These are phyloP conservation scores for Aegle marmelos DNA, from an alignment of 345 rosid genomes.

Conservation along the genomic window DNA sequence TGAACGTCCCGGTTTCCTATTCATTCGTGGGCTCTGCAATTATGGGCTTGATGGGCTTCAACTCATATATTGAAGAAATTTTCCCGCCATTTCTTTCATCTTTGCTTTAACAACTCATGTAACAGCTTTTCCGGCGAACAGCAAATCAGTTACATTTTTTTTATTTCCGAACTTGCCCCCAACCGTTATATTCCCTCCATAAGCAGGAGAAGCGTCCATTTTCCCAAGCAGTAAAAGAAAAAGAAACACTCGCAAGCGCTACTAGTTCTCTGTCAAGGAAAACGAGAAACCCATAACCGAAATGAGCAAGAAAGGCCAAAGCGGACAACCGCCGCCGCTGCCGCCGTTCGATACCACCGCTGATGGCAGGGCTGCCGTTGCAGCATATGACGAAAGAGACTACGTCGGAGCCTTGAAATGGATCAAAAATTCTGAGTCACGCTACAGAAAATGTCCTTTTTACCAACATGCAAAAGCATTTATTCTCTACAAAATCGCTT, in stretches of 20 bases:
- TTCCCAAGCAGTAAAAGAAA: not conserved
- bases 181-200: not conserved
- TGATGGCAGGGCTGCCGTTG: not conserved
- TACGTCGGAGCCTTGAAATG: not conserved
- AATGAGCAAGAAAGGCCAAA: not conserved
- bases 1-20: too few relatives aligned
- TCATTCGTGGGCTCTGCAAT: too few relatives aligned
- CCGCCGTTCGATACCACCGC: not conserved
- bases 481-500: too few relatives aligned
- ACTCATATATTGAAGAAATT: too few relatives aligned
- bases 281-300: not conserved
- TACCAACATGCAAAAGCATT: not conserved
- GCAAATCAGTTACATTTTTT: not conserved
- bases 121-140: not conserved
- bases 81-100: not conserved
- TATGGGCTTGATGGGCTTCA: too few relatives aligned
- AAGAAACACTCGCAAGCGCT: not conserved
- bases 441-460: not conserved
- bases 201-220: not conserved
- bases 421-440: not conserved
- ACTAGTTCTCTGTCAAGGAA: not conserved
- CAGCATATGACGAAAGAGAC: not conserved
- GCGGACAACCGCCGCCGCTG: not conserved
- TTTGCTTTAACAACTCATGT: not conserved
- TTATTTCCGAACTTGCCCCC: not conserved